These are phyloP conservation scores for Nigrospora sphaerica DNA, from an alignment of 2,329 filamentous ascomycete genomes.

Conservation along the genomic window DNA sequence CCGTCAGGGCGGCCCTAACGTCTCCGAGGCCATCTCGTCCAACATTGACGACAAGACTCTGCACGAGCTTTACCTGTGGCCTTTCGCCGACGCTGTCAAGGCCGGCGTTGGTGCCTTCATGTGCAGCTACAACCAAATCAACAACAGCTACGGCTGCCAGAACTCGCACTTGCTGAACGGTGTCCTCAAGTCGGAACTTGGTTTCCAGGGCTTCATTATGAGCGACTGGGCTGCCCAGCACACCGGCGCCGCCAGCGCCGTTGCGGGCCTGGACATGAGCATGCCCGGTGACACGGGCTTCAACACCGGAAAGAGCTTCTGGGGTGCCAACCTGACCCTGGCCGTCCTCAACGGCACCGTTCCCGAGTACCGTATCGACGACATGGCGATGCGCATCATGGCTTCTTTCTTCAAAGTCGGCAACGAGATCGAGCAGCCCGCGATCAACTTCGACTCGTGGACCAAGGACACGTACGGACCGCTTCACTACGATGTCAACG, in stretches of 20 bases:
- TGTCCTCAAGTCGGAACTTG: conserved; percentile 70
- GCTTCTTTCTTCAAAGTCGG: conserved; percentile 62
- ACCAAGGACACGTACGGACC: conserved; percentile 68
- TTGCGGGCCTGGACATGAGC: conserved; percentile 76
- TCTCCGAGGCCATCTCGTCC: conserved; percentile 49
- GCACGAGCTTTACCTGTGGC: conserved; percentile 73
- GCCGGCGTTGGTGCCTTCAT: conserved; percentile 59
- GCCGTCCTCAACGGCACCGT: conserved; percentile 85
- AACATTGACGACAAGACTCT: conserved; percentile 67
- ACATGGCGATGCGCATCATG: conserved; percentile 85
- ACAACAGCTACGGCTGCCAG: conserved; percentile 74
- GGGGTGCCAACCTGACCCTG: conserved; percentile 82
- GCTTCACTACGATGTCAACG: conserved; percentile 53
- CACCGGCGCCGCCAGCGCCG: conserved; percentile 56
- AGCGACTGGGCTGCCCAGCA: conserved; percentile 78
- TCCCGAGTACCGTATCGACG: conserved; percentile 79
- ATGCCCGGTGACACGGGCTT: conserved; percentile 83
- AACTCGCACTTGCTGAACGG: conserved; percentile 72
- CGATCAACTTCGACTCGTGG: conserved; percentile 87
- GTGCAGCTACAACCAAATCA: conserved; percentile 71
- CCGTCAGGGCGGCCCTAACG: conserved; percentile 55
- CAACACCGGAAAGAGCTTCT: conserved; percentile 65
- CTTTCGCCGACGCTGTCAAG: conserved; percentile 65
- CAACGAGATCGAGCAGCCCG: conserved; percentile 36
- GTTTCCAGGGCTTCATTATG: conserved; percentile 76